Evolutionary conservation across 768 basidiomycete species (phyloP).

Genomic region (Saitozyma podzolica): DNA sequence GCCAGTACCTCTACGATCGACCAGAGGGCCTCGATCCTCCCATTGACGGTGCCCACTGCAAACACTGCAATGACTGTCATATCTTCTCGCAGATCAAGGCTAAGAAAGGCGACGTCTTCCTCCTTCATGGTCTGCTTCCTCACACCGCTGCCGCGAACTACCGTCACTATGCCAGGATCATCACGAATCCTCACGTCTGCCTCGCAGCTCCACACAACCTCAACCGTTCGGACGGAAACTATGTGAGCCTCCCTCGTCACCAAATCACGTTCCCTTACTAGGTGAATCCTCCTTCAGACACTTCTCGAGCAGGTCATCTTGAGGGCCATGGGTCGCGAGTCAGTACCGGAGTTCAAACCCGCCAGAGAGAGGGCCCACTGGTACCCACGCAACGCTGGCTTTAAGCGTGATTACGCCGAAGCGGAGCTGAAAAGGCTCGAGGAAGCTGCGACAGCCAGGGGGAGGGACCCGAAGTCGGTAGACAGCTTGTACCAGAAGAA

Average conservation of each 20-base stretch:
- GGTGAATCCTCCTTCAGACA: constrained; percentile 4
- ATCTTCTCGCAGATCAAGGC: constrained; percentile 17
- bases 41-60: constrained; percentile 9
- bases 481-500: constrained; percentile 23
- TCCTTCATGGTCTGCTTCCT: constrained; percentile 15
- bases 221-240: constrained; percentile 27
- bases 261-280: neutral
- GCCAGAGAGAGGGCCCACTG: neutral
- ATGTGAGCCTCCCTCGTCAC: constrained; percentile 15
- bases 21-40: constrained; percentile 30
- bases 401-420: constrained; percentile 13
- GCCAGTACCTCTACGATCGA: constrained; percentile 19
- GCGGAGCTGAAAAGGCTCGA: constrained; percentile 25
- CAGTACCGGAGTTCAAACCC: constrained; percentile 13
- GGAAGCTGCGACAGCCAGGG: constrained; percentile 13
- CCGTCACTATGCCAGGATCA: constrained; percentile 21
- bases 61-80: constrained; percentile 8
- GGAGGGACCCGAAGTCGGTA: constrained; percentile 12
- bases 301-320: constrained; percentile 31
- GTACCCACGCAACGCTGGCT: constrained; percentile 24
- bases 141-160: constrained; percentile 21
- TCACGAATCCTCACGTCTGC: constrained; percentile 27
- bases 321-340: constrained; percentile 10
- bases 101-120: constrained; percentile 24
- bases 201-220: constrained; percentile 20